These are phyloP conservation scores for Ceratobasidium sp. DNA, from an alignment of 1,284 basidiomycete genomes.

Conservation along the genomic window DNA sequence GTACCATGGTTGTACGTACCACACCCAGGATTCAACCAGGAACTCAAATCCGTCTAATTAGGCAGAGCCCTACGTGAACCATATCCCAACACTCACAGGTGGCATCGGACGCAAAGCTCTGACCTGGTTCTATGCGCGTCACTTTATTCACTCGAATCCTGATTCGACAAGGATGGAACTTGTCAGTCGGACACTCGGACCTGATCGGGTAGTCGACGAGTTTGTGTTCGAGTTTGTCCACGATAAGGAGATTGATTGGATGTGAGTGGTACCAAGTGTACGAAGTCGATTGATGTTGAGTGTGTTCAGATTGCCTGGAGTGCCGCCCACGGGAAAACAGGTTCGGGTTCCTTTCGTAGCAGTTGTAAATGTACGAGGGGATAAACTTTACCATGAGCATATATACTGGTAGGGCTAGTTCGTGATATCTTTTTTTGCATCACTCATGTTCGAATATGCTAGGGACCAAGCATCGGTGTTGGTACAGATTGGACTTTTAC, in stretches of 20 bases:
- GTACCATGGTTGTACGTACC: no score
- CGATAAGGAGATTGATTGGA: slow-evolving; percentile 47
- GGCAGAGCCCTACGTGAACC: slow-evolving; percentile 45
- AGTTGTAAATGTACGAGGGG: slow-evolving; percentile 63
- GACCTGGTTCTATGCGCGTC: slow-evolving; percentile 57
- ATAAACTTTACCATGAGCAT: slow-evolving; percentile 53
- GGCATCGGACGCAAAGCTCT: slow-evolving; percentile 60
- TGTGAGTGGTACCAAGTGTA: slow-evolving; percentile 45
- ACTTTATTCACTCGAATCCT: slow-evolving; percentile 54
- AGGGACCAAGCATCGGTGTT: slow-evolving; percentile 38
- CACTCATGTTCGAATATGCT: not conserved
- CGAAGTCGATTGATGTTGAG: no score
- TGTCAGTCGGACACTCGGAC: slow-evolving; percentile 60
- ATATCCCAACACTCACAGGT: slow-evolving; percentile 56
- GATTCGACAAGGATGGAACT: slow-evolving; percentile 54
- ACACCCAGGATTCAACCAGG: no score
- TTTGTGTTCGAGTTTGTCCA: slow-evolving; percentile 45
- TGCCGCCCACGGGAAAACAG: slow-evolving; percentile 59
- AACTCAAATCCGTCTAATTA: not conserved
- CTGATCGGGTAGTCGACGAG: slow-evolving; percentile 56
- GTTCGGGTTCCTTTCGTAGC: slow-evolving; percentile 61
- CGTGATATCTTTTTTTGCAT: not conserved
- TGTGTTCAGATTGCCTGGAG: slow-evolving; percentile 52
- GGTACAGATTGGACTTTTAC: slow-evolving; percentile 29
- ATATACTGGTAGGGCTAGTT: slow-evolving; percentile 47